Base-by-base conservation (phyloP, 805 yeast species). In the Metschnikowia borealis region DNA sequence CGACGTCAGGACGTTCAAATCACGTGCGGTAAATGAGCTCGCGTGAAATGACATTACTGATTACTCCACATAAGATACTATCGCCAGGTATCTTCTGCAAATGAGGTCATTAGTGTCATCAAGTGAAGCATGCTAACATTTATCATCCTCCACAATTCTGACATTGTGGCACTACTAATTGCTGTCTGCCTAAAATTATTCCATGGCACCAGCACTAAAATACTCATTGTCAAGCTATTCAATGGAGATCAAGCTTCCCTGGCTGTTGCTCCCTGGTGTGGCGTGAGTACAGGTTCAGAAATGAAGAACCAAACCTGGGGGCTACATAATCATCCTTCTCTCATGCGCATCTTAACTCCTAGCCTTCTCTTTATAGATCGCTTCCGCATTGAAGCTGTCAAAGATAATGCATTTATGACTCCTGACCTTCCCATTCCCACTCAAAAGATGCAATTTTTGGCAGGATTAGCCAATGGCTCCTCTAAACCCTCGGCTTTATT, bases 201-300 rank as follows among this genome's bases (percentile, higher is more conserved):
- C 36, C 48, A 48, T 42, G 58, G 55, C 21, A 35, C 55, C 18
- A 47, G 20, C 13, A 46, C 46, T 21, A 49, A 50, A 33, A 47
- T 50, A 2, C 37, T 61, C 33, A 42, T 53, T n/a, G 56, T 63
- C 13, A 53, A 55, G 20, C 39, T 60, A 8, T 48, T 62, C 13
- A 56, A 55, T 38, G 29, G 31, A 10, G 33, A 33, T 13, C 44
- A 31, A 17, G 23, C 18, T 2, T 45, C 40, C 31, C 47, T 40
- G 10, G 56, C 50, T n/a, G 17, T 48, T 41, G 44, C 48, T 20
- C 67, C 68, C 4, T 66, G 69, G 67, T 66, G 70, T 52, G 70
- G 69, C 3, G 58, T 54, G 23, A 56, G 55, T 26, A 63, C 63
- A 1, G 38, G 62, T 1, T 60, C 53, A 32, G 51, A 51, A 43